Base-by-base conservation (phyloP, 495 filamentous ascomycete species). In the Annulohypoxylon stygium region DNA sequence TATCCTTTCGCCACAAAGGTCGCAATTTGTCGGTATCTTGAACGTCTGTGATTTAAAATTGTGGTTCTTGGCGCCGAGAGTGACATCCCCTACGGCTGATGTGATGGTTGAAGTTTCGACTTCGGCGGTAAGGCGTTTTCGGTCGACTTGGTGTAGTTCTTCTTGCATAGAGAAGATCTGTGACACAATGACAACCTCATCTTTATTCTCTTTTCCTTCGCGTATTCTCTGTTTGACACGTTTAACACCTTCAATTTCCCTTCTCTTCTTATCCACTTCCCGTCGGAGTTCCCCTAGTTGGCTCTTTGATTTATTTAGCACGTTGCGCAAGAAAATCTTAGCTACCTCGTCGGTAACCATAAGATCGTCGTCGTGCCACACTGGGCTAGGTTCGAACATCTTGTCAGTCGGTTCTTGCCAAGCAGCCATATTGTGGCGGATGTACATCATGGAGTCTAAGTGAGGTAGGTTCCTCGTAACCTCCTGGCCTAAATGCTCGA, bases 11-110 rank as follows among this genome's bases (percentile, higher is more conserved):
- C 94, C 93, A 71, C 96, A 99, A 4, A 97, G 86, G 76, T 99
- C 95, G 80, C 96, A 99, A 78, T 98, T 98, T 4, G 96, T 99
- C 0, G 97, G 97, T 61, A 99, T 97, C 77, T 97, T 98, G 87
- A 98, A 98, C 0, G 95, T 98, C 74, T 97, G 93, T 37, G 93
- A 91, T 79, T 95, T 96, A 88, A 99, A 98, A 73, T 95, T 94
- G 81, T 99, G 96, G 73, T 93, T 97, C 76, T 92, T 92, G 6
- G 95, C 93, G 9, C 97, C 95, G 3, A 97, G 80, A 0, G 94
- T 96, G 45, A 99, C 84, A 78, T 99, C 96, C 39, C 96, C 96
- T 6, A 97, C 95, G 1, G 88, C 90, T 14, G 88, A 83, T 7
- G 93, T 93, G 75, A 99, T 96, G 18, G 93, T 96, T 2, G 91